Evolutionary conservation across 2,329 filamentous ascomycete species (phyloP).

Genomic region (Zalaria obscura): DNA sequence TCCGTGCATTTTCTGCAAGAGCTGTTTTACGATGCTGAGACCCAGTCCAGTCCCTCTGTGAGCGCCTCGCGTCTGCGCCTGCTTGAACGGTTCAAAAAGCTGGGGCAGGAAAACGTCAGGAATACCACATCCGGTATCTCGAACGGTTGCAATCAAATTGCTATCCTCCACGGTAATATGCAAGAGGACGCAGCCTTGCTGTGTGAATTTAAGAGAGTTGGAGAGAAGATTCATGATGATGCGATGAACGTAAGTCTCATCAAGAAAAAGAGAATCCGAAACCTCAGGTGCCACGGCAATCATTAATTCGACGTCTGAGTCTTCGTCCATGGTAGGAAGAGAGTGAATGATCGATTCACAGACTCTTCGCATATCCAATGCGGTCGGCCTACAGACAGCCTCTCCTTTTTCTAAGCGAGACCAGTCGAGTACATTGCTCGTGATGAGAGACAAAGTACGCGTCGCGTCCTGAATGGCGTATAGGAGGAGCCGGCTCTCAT

Average conservation of each 20-base stretch:
- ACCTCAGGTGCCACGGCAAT: slow-evolving; percentile 18
- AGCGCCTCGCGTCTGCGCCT: slow-evolving; percentile 32
- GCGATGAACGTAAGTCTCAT: slow-evolving; percentile 20
- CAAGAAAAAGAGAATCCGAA: slow-evolving; percentile 17
- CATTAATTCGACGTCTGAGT: slow-evolving; percentile 17
- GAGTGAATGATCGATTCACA: slow-evolving; percentile 19
- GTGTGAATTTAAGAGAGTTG: slow-evolving; percentile 20
- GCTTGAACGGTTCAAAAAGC: slow-evolving; percentile 80
- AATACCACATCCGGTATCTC: slow-evolving; percentile 73
- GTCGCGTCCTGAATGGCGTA: slow-evolving; percentile 20
- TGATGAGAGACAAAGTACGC: slow-evolving; percentile 21
- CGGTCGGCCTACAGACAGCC: slow-evolving; percentile 15
- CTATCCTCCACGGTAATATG: slow-evolving; percentile 2
- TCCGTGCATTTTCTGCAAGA: slow-evolving; percentile 5
- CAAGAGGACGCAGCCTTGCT: slow-evolving; percentile 52
- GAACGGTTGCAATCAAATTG: slow-evolving; percentile 30
- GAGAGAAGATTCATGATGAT: slow-evolving; percentile 23
- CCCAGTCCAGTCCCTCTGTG: slow-evolving; percentile 72
- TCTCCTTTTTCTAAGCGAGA: slow-evolving; percentile 21
- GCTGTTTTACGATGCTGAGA: slow-evolving; percentile 45
- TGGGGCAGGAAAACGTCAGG: slow-evolving; percentile 57
- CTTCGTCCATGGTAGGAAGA: slow-evolving; percentile 19
- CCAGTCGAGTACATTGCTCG: slow-evolving; percentile 23
- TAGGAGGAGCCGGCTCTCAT: slow-evolving; percentile 17
- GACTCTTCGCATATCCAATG: slow-evolving; percentile 17